These are phyloP conservation scores for Chenopodium quinoa DNA, from an alignment of 148 eudicot species.

Conservation along the genomic window DNA sequence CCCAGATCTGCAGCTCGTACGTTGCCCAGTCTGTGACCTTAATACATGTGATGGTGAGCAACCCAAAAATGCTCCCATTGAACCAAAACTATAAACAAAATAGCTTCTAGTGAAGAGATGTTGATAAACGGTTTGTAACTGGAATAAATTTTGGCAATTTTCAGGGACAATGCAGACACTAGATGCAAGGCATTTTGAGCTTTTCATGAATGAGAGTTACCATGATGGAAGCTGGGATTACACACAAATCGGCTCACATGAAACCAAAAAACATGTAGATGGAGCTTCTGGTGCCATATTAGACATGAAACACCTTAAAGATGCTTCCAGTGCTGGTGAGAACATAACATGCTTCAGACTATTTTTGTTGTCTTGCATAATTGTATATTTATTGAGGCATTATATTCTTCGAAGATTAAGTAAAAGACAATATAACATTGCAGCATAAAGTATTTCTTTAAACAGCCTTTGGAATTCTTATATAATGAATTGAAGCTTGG, in stretches of 20 bases:
- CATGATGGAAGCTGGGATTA: conserved; percentile 79
- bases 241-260: conserved; percentile 54
- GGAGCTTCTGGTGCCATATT: conserved; percentile 82
- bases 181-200: conserved; percentile 89
- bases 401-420: background rate
- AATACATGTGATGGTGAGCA: conserved; percentile 88
- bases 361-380: background rate
- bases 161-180: conserved; percentile 93
- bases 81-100: background rate
- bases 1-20: conserved; percentile 93
- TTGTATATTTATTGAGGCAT: background rate
- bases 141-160: background rate
- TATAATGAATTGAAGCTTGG: conserved; percentile 1
- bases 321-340: conserved; percentile 69
- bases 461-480: background rate
- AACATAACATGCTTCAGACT: background rate
- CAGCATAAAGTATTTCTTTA: background rate
- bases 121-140: background rate
- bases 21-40: conserved; percentile 97
- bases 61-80: background rate
- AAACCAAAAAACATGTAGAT: conserved; percentile 44
- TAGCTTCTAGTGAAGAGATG: background rate
- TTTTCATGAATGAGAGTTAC: conserved; percentile 63
- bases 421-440: background rate
- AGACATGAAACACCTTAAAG: conserved; percentile 59